Evolutionary conservation across 345 rosid genomes (phyloP), one percentile per base, ranked within the genome.

Genomic region (Isatis tinctoria): DNA sequence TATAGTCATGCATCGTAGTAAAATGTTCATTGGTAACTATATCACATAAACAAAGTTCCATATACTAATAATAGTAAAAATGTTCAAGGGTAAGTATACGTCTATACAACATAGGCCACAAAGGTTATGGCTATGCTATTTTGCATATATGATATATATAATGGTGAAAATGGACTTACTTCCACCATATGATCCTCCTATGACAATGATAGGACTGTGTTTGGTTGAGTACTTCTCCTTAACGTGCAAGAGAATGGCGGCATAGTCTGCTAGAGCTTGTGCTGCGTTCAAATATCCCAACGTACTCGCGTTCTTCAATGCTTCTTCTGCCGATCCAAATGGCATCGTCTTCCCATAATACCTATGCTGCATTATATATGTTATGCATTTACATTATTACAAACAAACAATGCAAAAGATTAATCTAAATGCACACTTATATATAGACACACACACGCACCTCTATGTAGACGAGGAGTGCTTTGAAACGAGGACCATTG

Each of bases 111-210:
- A 51, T 51, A 51, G 56, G 30, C 56, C 56, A 22, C 14, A 51
- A 51, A 51, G 30, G 56, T 51, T 48, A 22, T 57, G 30, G 12
- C 39, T 39, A 40, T 18, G 27, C 17, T 24, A 51, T 51, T 24
- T 51, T 51, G 1, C 32, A 51, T 51, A 26, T 13, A 13, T 53
- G 17, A 49, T 22, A 49, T 18, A 48, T 20, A 30, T 13, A 11
- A 44, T 39, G 16, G 20, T 45, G 61, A 30, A 32, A 5, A 43
- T 52, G 13, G 62, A 40, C 81, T 72, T 87, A 89, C 96, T 89
- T 87, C 96, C 96, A 8, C 92, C 89, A 3, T 87, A 90, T 8
- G 92, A 90, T 78, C 89, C 96, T 70, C 92, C 92, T 1, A 82
- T 11, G 37, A 87, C 92, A 24, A 90, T 85, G 9, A 86, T 86